phyloP scores from a whole-genome alignment of 495 filamentous ascomycete species.

The Bryoglossum gracile region DNA sequence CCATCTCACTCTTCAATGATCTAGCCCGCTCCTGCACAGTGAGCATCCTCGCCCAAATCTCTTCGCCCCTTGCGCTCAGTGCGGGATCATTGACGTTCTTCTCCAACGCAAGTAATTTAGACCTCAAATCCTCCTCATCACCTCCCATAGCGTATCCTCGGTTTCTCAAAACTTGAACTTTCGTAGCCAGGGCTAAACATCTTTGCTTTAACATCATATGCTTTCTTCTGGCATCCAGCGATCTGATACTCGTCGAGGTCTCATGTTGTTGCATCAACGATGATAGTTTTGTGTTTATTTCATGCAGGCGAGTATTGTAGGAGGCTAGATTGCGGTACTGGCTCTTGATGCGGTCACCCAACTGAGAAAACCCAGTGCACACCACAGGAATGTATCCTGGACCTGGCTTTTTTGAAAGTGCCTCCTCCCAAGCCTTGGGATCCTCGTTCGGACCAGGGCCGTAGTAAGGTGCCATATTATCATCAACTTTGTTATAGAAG shows the following conservation, averaged over 20 bases:
- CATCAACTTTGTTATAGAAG: slow-evolving; percentile 86
- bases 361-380: slow-evolving; percentile 43
- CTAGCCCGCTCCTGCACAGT: slow-evolving; percentile 73
- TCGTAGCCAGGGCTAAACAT: slow-evolving; percentile 76
- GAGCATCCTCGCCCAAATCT: slow-evolving; percentile 94
- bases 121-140: slow-evolving; percentile 84
- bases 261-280: slow-evolving; percentile 76
- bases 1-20: slow-evolving; percentile 70
- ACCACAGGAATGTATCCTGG: slow-evolving; percentile 69
- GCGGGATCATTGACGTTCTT: slow-evolving; percentile 73
- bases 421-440: slow-evolving; percentile 86
- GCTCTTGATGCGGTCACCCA: slow-evolving; percentile 69
- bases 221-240: slow-evolving; percentile 70
- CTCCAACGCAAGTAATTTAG: slow-evolving; percentile 72
- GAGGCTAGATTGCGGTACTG: slow-evolving; percentile 66
- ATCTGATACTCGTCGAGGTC: slow-evolving; percentile 68
- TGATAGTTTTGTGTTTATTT: slow-evolving; percentile 81
- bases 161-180: slow-evolving; percentile 87
- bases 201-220: slow-evolving; percentile 76
- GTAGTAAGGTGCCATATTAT: slow-evolving; percentile 74
- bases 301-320: slow-evolving; percentile 76
- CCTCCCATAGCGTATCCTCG: slow-evolving; percentile 86
- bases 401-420: slow-evolving; percentile 72
- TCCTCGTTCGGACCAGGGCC: slow-evolving; percentile 70
- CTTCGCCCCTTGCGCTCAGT: slow-evolving; percentile 74